Evolutionary conservation across 2,329 filamentous ascomycete species (phyloP), one percentile per base, ranked within the genome.

Genomic region (Hypoxylon sp.): DNA sequence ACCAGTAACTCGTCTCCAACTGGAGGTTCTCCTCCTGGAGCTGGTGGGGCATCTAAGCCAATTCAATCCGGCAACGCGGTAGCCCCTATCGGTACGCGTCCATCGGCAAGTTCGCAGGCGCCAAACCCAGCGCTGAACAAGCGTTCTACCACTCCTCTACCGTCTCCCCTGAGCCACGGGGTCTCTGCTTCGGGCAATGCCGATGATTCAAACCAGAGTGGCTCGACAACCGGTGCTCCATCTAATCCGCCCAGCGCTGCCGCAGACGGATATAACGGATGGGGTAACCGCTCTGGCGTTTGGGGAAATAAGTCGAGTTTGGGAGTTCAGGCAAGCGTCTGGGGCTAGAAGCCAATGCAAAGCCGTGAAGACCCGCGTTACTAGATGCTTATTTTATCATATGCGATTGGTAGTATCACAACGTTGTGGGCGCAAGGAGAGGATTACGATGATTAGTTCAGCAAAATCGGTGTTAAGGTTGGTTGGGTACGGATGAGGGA

Each of bases 31-130:
- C 92, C 94, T 43, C 92, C 93, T 58, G 89, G 89, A 45, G 86
- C 88, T 68, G 85, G 88, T 55, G 85, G 89, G 37, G 81, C 84
- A 29, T 85, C 79, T 65, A 88, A 87, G 81, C 77, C 87, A 67
- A 82, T 82, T 51, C 84, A 85, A 67, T 78, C 83, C 52, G 86
- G 85, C 59, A 84, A 85, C 61, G 85, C 91, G 3, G 94, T 98
- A 56, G 95, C 94, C 21, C 95, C 96, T 16, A 98, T 98, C 73
- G 96, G 96, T 69, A 97, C 95, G 62, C 91, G 96, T 46, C 95
- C 95, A 2, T 85, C 87, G 16, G 86, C 85, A 39, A 79, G 80
- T 7, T 78, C 81, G 41, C 85, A 87, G 65, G 82, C 83, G 23
- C 76, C 83, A 30, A 90, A 89, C 74, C 84, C 87, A 32, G 83